Conservation (phyloP, 1,284 basidiomycete genomes). For the Rhodotorula sp. region DNA sequence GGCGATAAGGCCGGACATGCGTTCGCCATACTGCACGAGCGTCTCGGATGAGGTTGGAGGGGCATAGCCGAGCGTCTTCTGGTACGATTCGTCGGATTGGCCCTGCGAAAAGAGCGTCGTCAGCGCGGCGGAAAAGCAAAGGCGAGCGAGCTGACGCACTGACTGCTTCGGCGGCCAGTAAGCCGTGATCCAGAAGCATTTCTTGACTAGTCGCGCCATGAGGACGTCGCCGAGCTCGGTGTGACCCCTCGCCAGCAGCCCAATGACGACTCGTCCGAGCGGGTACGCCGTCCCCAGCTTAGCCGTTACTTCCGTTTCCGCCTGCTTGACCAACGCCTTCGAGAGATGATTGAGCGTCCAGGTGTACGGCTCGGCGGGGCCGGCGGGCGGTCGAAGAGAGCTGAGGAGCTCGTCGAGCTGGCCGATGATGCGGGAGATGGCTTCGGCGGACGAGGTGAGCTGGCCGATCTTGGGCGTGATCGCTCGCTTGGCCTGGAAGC, state of each 20-base stretch:
- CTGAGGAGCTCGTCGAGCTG: constrained; percentile 60
- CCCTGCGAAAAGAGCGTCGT: constrained; percentile 49
- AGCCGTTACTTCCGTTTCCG: constrained; percentile 89
- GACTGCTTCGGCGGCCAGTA: constrained; percentile 49
- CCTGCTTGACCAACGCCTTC: constrained; percentile 86
- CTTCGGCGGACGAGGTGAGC: constrained; percentile 73
- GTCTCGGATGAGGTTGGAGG: constrained; percentile 54
- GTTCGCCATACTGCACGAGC: constrained; percentile 63
- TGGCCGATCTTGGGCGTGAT: constrained; percentile 92
- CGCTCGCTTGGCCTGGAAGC: constrained; percentile 65
- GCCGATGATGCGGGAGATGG: constrained; percentile 64
- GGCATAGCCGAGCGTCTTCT: constrained; percentile 68
- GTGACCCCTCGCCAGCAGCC: constrained; percentile 58
- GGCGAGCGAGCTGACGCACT: constrained; percentile 40
- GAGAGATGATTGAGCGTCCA: constrained; percentile 81
- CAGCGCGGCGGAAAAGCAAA: background rate
- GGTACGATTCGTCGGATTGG: constrained; percentile 58
- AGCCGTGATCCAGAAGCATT: constrained; percentile 59
- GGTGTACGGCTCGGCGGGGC: constrained; percentile 58
- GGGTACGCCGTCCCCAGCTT: constrained; percentile 81
- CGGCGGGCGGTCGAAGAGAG: constrained; percentile 43
- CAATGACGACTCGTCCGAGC: constrained; percentile 70
- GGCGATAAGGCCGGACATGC: constrained; percentile 79
- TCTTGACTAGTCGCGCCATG: constrained; percentile 79
- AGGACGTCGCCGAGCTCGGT: constrained; percentile 68